Evolutionary conservation across 2,329 filamentous ascomycete genomes (phyloP).

Genomic region (Cryphonectria nitschkei): DNA sequence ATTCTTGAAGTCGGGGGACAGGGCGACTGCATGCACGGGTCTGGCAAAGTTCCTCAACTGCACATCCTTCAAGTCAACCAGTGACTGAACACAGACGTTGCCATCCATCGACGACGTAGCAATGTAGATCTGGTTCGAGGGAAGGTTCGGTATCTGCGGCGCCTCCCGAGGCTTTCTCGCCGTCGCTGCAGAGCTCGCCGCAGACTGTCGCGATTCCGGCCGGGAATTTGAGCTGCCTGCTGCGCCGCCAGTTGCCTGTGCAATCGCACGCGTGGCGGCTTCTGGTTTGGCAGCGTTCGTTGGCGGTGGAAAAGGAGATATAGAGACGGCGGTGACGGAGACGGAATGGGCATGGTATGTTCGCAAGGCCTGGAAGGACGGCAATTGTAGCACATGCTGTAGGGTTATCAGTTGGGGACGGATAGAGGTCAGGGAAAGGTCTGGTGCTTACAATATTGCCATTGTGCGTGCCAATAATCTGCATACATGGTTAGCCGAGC

Average conservation of each 20-base stretch:
- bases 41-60: conserved; percentile 90
- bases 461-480: conserved; percentile 94
- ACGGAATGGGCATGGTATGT: conserved; percentile 93
- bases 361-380: conserved; percentile 78
- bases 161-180: conserved; percentile 57
- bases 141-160: conserved; percentile 67
- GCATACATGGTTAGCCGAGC: conserved; percentile 39
- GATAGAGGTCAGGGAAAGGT: not conserved
- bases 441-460: conserved; percentile 79
- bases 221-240: conserved; percentile 37
- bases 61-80: conserved; percentile 88
- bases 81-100: conserved; percentile 87
- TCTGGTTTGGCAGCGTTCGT: conserved; percentile 50
- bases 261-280: conserved; percentile 34
- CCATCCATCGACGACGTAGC: conserved; percentile 94
- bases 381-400: conserved; percentile 84
- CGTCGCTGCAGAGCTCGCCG: conserved; percentile 52
- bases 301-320: conserved; percentile 78
- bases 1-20: conserved; percentile 93
- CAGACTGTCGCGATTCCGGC: conserved; percentile 44
- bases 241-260: conserved; percentile 43
- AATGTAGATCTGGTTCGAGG: conserved; percentile 90
- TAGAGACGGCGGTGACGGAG: conserved; percentile 85
- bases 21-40: conserved; percentile 85
- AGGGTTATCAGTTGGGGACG: conserved; percentile 34